A percentile compares a stretch with the other conserved stretches of the same genome.
Evolutionary conservation across 176 grass and related monocot genomes (phyloP).

Genomic region (Phyllostachys edulis): DNA sequence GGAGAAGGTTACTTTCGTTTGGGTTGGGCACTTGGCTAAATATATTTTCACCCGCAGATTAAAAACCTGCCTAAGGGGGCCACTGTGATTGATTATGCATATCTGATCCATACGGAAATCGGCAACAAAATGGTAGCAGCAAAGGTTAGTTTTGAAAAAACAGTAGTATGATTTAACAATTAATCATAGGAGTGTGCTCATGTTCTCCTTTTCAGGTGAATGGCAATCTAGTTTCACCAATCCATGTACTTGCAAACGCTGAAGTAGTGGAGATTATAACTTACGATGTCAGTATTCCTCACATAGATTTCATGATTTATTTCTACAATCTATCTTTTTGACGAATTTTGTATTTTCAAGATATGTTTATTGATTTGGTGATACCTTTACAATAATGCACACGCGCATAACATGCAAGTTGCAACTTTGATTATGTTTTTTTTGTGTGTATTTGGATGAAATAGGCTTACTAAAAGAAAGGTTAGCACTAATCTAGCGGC

Average conservation of each 20-base stretch:
- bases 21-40: constrained; percentile 9
- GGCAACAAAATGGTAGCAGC: constrained; percentile 96
- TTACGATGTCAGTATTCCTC: constrained; percentile 75
- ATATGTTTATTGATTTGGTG: neutral
- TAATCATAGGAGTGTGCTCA: constrained; percentile 33
- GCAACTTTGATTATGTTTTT: neutral
- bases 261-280: constrained; percentile 99
- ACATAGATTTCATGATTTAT: constrained; percentile 26
- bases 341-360: constrained; percentile 2
- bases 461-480: neutral
- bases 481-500: neutral
- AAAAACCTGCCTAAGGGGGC: constrained; percentile 95
- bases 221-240: constrained; percentile 86
- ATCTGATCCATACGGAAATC: constrained; percentile 96
- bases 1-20: neutral
- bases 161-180: constrained; percentile 22
- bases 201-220: constrained; percentile 77
- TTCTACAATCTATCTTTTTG: constrained; percentile 18
- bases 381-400: neutral
- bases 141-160: constrained; percentile 61
- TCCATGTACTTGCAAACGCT: constrained; percentile 85
- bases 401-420: neutral
- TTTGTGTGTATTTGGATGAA: neutral
- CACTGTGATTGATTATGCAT: constrained; percentile 98
- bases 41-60: constrained; percentile 50